Conservation (phyloP, 305 asterid genomes). For the Plantago coronopus region DNA sequence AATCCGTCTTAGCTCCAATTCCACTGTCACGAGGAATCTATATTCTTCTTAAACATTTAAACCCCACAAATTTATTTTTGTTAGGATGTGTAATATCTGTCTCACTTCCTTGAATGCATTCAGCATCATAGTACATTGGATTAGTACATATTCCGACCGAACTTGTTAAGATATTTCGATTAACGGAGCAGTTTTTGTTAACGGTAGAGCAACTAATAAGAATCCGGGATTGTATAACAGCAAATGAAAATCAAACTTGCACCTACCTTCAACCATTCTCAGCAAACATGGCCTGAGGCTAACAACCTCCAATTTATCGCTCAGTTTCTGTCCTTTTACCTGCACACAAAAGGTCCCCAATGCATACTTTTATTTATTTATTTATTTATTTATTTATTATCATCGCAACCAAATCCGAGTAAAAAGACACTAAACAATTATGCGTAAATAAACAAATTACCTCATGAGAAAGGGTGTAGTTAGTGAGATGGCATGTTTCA, state of each 20-base stretch:
- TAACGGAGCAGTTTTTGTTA: too few relatives aligned
- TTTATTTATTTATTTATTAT: too few relatives aligned
- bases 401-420: too few relatives aligned
- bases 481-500: slow-evolving; percentile 73
- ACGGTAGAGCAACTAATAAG: too few relatives aligned
- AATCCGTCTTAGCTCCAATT: slow-evolving; percentile 2
- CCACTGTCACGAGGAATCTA: not conserved
- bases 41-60: not conserved
- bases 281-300: slow-evolving; percentile 79
- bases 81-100: not conserved
- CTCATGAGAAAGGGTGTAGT: slow-evolving; percentile 73
- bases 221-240: too few relatives aligned
- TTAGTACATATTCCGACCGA: slow-evolving; percentile 2
- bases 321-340: slow-evolving; percentile 75
- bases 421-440: not conserved
- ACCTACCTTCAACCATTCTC: slow-evolving; percentile 94
- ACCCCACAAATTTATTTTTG: too few relatives aligned
- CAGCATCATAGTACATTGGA: not conserved
- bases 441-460: too few relatives aligned
- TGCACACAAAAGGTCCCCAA: slow-evolving; percentile 32
- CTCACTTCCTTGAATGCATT: not conserved
- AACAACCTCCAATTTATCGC: slow-evolving; percentile 70
- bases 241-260: slow-evolving; percentile 6
- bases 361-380: too few relatives aligned
- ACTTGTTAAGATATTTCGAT: too few relatives aligned